These are phyloP conservation scores for Mucor mucedo DNA, from an alignment of 371 early-diverging fungal species.

Conservation along the genomic window DNA sequence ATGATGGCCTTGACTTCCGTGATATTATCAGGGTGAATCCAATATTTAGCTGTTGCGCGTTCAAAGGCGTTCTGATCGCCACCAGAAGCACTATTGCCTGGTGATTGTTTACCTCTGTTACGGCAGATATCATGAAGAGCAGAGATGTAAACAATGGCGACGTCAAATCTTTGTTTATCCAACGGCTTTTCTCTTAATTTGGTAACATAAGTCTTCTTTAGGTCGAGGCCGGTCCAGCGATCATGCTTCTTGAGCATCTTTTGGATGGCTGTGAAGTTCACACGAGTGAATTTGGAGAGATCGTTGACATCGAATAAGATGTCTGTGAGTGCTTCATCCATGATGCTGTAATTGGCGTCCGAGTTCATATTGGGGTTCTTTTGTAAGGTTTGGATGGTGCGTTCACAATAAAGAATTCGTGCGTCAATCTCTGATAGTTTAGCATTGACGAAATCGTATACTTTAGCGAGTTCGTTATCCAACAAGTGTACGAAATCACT, in stretches of 20 bases:
- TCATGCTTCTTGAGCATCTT: constrained; percentile 98
- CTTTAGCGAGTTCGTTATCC: constrained; percentile 91
- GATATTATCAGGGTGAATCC: constrained; percentile 97
- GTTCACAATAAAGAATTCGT: constrained; percentile 79
- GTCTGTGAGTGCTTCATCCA: constrained; percentile 81
- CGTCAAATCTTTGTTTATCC: constrained; percentile 90
- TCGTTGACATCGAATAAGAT: constrained; percentile 90
- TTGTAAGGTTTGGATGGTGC: constrained; percentile 49
- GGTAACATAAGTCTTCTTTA: constrained; percentile 69
- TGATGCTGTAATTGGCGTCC: constrained; percentile 61
- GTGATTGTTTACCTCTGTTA: constrained; percentile 76
- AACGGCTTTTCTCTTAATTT: constrained; percentile 83
- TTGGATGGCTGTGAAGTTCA: constrained; percentile 94
- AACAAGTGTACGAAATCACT: constrained; percentile 76
- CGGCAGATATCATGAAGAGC: constrained; percentile 89
- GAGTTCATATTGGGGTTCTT: constrained; percentile 42
- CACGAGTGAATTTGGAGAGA: constrained; percentile 89
- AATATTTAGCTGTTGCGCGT: constrained; percentile 74
- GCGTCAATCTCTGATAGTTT: constrained; percentile 89
- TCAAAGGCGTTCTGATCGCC: constrained; percentile 54
- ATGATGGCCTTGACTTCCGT: constrained; percentile 92
- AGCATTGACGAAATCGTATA: constrained; percentile 78
- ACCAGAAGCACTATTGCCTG: constrained; percentile 57
- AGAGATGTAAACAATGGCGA: constrained; percentile 87
- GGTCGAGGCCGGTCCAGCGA: constrained; percentile 58